Percentiles rank a stretch among this genome's conserved stretches.
phyloP scores from a whole-genome alignment of 805 yeast genomes.

The Saturnispora quitensis region DNA sequence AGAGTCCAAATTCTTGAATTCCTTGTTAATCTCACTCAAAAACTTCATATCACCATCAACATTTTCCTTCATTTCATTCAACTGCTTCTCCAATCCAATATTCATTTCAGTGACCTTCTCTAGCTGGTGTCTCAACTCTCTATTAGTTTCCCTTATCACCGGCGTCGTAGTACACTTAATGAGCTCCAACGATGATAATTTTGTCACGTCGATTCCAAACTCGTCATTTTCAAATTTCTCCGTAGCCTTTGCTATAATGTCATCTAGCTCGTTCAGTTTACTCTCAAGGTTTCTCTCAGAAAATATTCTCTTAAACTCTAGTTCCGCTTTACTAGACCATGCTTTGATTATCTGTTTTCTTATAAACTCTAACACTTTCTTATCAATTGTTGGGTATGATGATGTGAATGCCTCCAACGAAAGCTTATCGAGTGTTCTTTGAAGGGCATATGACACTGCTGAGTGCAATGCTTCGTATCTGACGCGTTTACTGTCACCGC shows the following conservation, averaged over 20 bases:
- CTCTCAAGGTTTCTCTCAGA: constrained; percentile 34
- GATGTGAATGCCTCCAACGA: constrained; percentile 33
- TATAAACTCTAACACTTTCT: constrained; percentile 33
- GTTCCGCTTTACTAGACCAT: constrained; percentile 34
- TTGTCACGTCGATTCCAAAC: constrained; percentile 11
- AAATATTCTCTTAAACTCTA: constrained; percentile 41
- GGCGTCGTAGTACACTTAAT: constrained; percentile 13
- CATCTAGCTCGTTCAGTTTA: constrained; percentile 40
- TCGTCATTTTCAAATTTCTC: constrained; percentile 10
- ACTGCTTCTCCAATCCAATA: constrained; percentile 8
- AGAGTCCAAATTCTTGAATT: constrained; percentile 13
- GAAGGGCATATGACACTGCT: constrained; percentile 29
- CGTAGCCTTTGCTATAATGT: constrained; percentile 34
- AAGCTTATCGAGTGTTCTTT: constrained; percentile 37
- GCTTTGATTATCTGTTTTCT: constrained; percentile 36
- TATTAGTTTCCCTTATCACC: constrained; percentile 9
- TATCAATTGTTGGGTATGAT: constrained; percentile 41
- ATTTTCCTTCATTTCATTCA: constrained; percentile 9
- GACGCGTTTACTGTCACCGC: neutral
- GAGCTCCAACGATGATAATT: constrained; percentile 15
- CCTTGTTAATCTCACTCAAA: constrained; percentile 8
- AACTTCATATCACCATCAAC: constrained; percentile 8
- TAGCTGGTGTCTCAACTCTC: constrained; percentile 4
- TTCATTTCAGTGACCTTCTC: neutral
- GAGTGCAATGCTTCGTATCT: constrained; percentile 27